Conservation (phyloP, 2,329 filamentous ascomycete genomes). For the Calonectria fujianensis region DNA sequence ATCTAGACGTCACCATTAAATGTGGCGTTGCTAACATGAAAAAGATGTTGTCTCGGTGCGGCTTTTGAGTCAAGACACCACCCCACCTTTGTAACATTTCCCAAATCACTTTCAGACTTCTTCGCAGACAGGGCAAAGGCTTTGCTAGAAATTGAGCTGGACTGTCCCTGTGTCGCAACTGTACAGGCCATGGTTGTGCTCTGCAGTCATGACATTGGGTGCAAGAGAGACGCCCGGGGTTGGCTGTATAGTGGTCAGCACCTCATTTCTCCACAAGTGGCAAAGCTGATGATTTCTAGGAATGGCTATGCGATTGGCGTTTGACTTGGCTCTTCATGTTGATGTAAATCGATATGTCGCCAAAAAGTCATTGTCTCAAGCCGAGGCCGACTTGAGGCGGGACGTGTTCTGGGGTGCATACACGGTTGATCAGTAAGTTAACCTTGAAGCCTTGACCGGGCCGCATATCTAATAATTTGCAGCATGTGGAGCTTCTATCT, state of each 20-base stretch:
- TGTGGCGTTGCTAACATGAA: conserved; percentile 12
- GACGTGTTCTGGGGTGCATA: conserved; percentile 58
- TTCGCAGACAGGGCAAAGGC: conserved; percentile 54
- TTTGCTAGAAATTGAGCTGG: conserved; percentile 53
- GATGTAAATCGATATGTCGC: conserved; percentile 53
- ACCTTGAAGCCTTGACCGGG: too few species aligned
- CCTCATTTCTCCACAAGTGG: too few species aligned
- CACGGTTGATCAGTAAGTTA: conserved; percentile 54
- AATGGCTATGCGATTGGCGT: conserved; percentile 54
- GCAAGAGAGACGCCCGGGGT: conserved; percentile 53
- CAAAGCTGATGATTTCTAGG: conserved; percentile 52
- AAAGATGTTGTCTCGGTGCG: conserved; percentile 63
- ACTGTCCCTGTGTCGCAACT: conserved; percentile 52
- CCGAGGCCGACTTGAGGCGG: conserved; percentile 54
- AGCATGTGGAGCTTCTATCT: conserved; percentile 55
- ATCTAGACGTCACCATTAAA: neutral
- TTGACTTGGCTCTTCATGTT: conserved; percentile 54
- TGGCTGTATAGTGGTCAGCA: conserved; percentile 55
- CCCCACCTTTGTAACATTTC: conserved; percentile 60
- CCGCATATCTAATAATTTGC: conserved; percentile 2
- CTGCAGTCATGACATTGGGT: conserved; percentile 54
- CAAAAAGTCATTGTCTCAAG: conserved; percentile 47
- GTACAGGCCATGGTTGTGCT: conserved; percentile 54
- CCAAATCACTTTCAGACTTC: conserved; percentile 58
- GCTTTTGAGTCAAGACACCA: conserved; percentile 66